Conservation (phyloP, 129 eudicot species). For the Centrapalus pauciflorus region DNA sequence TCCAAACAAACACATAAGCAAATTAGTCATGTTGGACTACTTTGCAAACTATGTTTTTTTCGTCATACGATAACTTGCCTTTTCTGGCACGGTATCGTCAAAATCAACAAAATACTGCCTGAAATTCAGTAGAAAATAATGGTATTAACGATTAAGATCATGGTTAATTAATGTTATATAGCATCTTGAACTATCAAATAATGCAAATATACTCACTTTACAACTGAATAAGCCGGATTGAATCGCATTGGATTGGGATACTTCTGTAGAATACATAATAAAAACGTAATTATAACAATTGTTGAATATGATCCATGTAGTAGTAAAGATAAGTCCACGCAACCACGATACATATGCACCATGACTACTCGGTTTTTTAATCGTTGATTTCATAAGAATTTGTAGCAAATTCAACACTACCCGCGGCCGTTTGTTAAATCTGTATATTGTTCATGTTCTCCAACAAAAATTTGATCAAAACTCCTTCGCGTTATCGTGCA, state of each 20-base stretch:
- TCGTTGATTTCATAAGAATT: not conserved
- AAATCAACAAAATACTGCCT: conserved; percentile 83
- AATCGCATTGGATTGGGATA: conserved; percentile 79
- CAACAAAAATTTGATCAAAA: conserved; percentile 1
- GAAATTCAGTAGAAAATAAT: conserved; percentile 29
- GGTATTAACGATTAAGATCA: conserved; percentile 10
- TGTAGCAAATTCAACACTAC: not conserved
- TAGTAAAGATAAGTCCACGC: not conserved
- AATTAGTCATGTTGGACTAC: not conserved
- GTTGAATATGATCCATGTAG: not conserved
- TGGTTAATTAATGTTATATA: not conserved
- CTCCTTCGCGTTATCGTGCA: not conserved
- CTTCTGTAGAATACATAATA: conserved; percentile 39
- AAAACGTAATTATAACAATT: not conserved
- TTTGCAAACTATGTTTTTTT: not conserved
- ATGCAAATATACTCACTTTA: conserved; percentile 57
- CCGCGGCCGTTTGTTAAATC: not conserved
- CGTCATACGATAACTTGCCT: conserved; percentile 33
- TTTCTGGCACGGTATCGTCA: conserved; percentile 82
- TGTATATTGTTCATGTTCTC: not conserved
- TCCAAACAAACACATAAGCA: too few relatives aligned
- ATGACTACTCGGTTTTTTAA: not conserved
- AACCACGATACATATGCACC: not conserved
- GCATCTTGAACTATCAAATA: conserved; percentile 1
- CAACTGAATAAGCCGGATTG: conserved; percentile 92